Percentiles rank a stretch among this genome's conserved stretches.
Conservation (phyloP, 73 alveolate genomes). For the Effrenium voratum region DNA sequence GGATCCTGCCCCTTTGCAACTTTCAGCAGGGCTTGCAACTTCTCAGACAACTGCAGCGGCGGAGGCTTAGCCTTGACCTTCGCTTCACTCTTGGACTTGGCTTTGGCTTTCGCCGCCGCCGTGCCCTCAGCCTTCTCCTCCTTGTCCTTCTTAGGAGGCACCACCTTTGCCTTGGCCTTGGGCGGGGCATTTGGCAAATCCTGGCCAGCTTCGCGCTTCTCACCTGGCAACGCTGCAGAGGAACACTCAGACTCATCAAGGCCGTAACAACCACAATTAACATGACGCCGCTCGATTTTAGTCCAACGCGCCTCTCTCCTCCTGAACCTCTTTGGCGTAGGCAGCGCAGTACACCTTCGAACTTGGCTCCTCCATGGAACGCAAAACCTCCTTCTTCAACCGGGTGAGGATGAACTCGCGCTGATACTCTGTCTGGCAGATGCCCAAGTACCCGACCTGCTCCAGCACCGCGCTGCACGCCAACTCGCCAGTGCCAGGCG, state of each 20-base stretch:
- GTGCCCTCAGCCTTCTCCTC: background rate
- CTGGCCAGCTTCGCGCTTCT: no score
- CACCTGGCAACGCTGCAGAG: no score
- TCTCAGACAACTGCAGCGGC: background rate
- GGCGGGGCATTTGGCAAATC: no score
- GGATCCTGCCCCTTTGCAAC: background rate
- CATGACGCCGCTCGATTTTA: no score
- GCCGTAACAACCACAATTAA: no score
- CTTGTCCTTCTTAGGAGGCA: background rate
- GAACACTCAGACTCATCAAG: no score
- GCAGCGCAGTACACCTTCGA: background rate
- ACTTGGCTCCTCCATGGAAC: background rate
- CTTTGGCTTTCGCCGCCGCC: background rate
- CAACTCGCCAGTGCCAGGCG: background rate
- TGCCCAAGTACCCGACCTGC: background rate
- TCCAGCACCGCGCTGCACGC: background rate
- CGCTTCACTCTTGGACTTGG: background rate
- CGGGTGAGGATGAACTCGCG: slow-evolving; percentile 5
- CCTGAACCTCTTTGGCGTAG: slow-evolving; percentile 1
- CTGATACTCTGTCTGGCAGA: background rate
- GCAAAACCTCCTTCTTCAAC: slow-evolving; percentile 12
- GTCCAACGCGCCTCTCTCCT: background rate
- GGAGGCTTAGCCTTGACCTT: background rate
- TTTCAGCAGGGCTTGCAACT: background rate
- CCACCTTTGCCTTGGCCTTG: no score